Evolutionary conservation across 805 yeast species (phyloP), one percentile per base, ranked within the genome.

Genomic region (Candida ficus): DNA sequence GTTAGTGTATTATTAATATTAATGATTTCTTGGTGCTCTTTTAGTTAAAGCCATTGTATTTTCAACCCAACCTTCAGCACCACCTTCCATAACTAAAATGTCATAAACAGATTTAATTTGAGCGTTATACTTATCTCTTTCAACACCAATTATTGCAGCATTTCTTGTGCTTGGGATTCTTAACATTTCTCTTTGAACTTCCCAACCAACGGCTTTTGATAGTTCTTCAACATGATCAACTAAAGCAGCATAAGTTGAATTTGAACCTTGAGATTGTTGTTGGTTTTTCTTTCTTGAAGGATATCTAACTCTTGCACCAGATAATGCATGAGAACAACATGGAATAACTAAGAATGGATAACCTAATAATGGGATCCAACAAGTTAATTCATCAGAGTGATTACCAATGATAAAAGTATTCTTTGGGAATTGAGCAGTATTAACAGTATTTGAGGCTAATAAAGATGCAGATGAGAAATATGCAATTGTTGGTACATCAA

Each of bases 101-200:
- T 84, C 86, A 48, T 75, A 71, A 1, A 83, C 44, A 62, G 67
- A 50, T 62, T 54, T 58, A 3, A 61, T 43, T 34, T 40, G 33
- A 2, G 43, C 28, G 9, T 44, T 66, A 10, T 60, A 49, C 10
- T 52, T 42, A 3, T 58, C 60, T 34, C 67, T 72, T 28, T 68
- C 62, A 38, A 75, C 70, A 0, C 95, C 96, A 36, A 91, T 79
- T 13, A 91, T 66, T 0, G 97, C 97, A 1, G 95, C 88, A 56
- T 91, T 91, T 59, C 97, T 68, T 0, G 98, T 91, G 43, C 96
- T 86, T 25, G 98, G 98, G 19, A 91, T 91, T 43, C 98, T 71
- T 34, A 91, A 64, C 83, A 84, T 83, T 58, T 91, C 98, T 51
- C 81, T 76, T 53, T 87, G 83, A 2, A 81, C 83, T 12, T 71